phyloP scores from a whole-genome alignment of 371 early-diverging fungal species.

The Quaeritorhiza haematococci region DNA sequence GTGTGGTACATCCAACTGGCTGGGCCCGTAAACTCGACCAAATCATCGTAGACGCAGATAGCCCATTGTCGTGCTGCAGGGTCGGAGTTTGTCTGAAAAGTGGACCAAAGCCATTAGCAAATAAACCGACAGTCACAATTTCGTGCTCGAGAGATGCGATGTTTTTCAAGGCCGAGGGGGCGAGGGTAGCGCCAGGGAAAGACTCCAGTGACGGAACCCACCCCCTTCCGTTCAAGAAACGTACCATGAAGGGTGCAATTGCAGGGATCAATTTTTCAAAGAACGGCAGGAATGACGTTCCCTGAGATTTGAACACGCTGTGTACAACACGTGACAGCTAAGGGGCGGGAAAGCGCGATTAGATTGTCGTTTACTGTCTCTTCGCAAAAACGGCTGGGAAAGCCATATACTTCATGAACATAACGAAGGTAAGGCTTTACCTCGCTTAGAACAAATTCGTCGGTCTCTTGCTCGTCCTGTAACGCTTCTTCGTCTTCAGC shows the following conservation, averaged over 20 bases:
- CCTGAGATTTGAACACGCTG: conserved; percentile 65
- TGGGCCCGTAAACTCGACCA: conserved; percentile 84
- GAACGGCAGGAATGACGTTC: conserved; percentile 64
- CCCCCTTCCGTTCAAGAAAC: background rate
- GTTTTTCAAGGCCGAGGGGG: too few relatives aligned
- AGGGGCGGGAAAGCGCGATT: background rate
- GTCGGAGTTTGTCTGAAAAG: conserved; percentile 58
- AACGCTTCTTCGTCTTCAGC: conserved; percentile 83
- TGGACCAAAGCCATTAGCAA: conserved; percentile 29
- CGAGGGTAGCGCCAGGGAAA: too few relatives aligned
- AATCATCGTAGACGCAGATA: conserved; percentile 82
- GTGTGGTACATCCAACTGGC: conserved; percentile 65
- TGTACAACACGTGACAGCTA: conserved; percentile 68
- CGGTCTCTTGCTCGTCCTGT: conserved; percentile 73
- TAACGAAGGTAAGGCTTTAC: conserved; percentile 6
- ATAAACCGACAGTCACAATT: background rate
- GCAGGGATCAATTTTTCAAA: conserved; percentile 75
- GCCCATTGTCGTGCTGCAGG: conserved; percentile 81
- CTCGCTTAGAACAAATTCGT: conserved; percentile 75
- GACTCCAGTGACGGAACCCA: too few relatives aligned
- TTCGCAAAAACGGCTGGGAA: background rate
- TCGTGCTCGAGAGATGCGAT: too few relatives aligned
- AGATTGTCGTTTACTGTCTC: background rate
- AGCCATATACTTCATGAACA: too few relatives aligned
- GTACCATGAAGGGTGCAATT: conserved; percentile 27